Base-by-base conservation (phyloP, 2,329 filamentous ascomycete genomes). In the Fusarium vanettenii region DNA sequence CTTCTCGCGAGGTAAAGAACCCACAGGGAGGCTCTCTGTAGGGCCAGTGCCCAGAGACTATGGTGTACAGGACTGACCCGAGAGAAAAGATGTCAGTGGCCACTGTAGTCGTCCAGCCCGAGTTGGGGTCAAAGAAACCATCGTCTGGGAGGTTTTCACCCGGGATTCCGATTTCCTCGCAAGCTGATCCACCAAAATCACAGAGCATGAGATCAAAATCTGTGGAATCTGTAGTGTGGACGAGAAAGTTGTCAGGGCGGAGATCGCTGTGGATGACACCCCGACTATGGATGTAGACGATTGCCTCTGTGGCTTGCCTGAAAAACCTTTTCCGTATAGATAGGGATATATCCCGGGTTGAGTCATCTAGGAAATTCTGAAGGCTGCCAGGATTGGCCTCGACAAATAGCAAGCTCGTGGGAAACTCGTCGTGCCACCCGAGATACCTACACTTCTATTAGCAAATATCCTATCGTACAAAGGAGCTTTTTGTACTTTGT, bases 271-370 rank as follows among this genome's bases (percentile, higher is more conserved):
- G 43, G 14, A 25, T 16, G 8, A 48, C 22, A 16, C 22, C 43
- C 7, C 43, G 22, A 48, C 22, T 25, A 16, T 48, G 43, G 22
- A 48, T 48, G 22, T 48, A 48, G 22, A 14, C 43, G 10, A 25
- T 16, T 9, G 43, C 43, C 22, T 48, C 43, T 0, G 8, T 48
- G 14, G 22, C 43, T 16, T 48, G 43, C 22, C 43, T 25, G 22
- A 0, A 48, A 2, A 25, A 3, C 1, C 6, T 25, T 5, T 18
- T 27, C 13, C 22, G 8, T 2, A 48, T 0, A 25, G 43, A 25
- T 6, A 25, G 22, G 14, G 43, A 25, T 10, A 48, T 25, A 4
- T 25, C 43, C 8, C 13, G 20, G 14, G 3, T 16, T 27, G 43
- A 14, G 2, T 18, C 43, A 27, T 48, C 22, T 48, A 48, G 8